These are phyloP conservation scores for Nicotiana paniculata DNA, from an alignment of 257 asterid species.

Conservation along the genomic window DNA sequence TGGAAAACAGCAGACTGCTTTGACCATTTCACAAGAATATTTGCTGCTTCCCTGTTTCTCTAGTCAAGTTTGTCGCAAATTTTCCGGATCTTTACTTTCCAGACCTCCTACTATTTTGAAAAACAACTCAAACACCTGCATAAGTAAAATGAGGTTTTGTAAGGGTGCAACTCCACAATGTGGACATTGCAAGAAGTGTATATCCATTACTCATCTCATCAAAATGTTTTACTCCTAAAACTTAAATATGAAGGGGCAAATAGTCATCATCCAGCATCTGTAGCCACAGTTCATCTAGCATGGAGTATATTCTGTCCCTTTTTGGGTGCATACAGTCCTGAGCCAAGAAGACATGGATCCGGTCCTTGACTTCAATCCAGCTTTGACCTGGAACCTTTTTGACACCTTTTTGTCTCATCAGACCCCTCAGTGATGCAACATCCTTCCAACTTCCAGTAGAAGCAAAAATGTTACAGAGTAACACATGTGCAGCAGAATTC, in stretches of 20 bases:
- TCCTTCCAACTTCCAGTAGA: constrained; percentile 57
- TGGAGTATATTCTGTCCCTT: constrained; percentile 30
- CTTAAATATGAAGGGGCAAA: constrained; percentile 9
- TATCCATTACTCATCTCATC: not conserved
- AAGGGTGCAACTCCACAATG: not conserved
- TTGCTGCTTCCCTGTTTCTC: constrained; percentile 1
- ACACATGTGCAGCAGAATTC: constrained; percentile 52
- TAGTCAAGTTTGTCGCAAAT: not conserved
- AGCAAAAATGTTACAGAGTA: constrained; percentile 57
- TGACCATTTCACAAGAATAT: not conserved
- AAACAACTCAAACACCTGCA: not conserved
- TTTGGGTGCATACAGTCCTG: constrained; percentile 57
- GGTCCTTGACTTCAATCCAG: constrained; percentile 56
- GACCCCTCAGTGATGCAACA: constrained; percentile 42
- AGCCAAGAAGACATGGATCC: constrained; percentile 47
- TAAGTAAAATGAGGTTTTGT: not conserved
- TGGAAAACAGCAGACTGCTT: not conserved
- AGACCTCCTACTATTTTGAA: not conserved
- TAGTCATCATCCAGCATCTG: constrained; percentile 53
- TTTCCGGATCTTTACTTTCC: not conserved
- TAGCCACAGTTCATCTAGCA: constrained; percentile 47
- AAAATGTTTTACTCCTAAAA: not conserved
- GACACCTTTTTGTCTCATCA: constrained; percentile 57
- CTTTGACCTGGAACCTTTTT: constrained; percentile 62
- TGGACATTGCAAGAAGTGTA: not conserved